Conservation (phyloP, 306 rosid species). For the Heteromeles arbutifolia region DNA sequence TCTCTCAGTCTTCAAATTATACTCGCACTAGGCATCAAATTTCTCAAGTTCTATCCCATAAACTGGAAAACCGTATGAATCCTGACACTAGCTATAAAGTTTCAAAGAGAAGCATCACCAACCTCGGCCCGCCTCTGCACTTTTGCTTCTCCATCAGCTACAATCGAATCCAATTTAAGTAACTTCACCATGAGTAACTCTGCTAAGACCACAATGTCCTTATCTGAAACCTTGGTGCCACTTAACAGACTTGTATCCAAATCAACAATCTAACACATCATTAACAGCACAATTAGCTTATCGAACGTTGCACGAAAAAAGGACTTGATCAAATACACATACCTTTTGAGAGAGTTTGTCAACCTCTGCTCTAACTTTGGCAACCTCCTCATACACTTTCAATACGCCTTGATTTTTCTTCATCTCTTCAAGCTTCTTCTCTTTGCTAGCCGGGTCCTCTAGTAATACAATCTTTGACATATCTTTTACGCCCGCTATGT, state of each 20-base stretch:
- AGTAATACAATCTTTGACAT: conserved; percentile 53
- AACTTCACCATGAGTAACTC: conserved; percentile 65
- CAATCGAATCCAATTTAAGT: conserved; percentile 56
- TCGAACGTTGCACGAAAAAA: background rate
- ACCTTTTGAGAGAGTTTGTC: conserved; percentile 65
- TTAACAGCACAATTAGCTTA: background rate
- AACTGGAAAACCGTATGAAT: background rate
- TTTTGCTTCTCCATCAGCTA: conserved; percentile 61
- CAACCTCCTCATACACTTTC: conserved; percentile 43
- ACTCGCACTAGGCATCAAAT: background rate
- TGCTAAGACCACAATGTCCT: conserved; percentile 36
- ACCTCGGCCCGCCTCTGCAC: conserved; percentile 60
- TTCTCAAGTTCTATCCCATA: background rate
- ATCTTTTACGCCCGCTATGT: conserved; percentile 62
- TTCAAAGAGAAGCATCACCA: background rate
- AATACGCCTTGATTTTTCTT: conserved; percentile 27
- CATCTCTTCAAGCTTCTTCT: conserved; percentile 52
- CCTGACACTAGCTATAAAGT: background rate
- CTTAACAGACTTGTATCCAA: conserved; percentile 34
- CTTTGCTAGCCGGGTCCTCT: conserved; percentile 74
- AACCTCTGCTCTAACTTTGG: conserved; percentile 40
- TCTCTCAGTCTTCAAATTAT: background rate
- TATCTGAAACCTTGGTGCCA: conserved; percentile 40
- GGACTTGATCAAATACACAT: background rate
- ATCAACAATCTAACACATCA: conserved; percentile 35